Evolutionary conservation across 345 rosid species (phyloP), one percentile per base, ranked within the genome.

Genomic region (Dimocarpus longan): DNA sequence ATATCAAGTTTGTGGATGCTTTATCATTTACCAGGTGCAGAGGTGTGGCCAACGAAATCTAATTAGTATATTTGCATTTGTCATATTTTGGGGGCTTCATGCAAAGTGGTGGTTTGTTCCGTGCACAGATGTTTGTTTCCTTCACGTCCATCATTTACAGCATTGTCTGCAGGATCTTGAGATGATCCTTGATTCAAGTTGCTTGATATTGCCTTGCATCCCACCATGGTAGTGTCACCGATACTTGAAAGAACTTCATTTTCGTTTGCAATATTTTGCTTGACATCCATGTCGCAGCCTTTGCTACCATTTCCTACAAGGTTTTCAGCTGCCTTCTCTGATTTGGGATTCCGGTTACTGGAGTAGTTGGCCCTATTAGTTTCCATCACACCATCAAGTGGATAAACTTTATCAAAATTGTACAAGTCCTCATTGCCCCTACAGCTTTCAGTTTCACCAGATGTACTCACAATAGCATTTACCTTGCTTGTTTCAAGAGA

Each of bases 401-500:
- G 43, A 66, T 16, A 11, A 66, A 39, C n/a, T 66, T 32, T 18
- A 13, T 44, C 19, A 16, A 48, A 15, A 75, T 64, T 64, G 15
- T 8, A 4, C 19, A 65, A 15, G 57, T 44, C 43, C 44, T 64
- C 42, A 26, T 5, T 32, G 19, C 54, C 68, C 10, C 78, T 26
- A 43, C 24, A 43, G 59, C 70, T 6, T 26, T 64, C 69, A 26
- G 21, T 28, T 64, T 75, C 70, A 75, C 44, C 13, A 46, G 43
- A 63, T 26, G 40, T 21, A 64, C 19, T 28, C 26, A 15, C 62
- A 37, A 12, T 28, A 39, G 11, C 46, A 68, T 67, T 52, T 57
- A 28, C 57, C 67, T 59, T 50, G 15, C 56, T 12, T 18, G 75
- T 22, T 57, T 81, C 79, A 28, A n/a, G 70, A 12, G 59, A 56